Evolutionary conservation across 2,329 filamentous ascomycete species (phyloP), one percentile per base, ranked within the genome.

Genomic region (Cadophora sp.): DNA sequence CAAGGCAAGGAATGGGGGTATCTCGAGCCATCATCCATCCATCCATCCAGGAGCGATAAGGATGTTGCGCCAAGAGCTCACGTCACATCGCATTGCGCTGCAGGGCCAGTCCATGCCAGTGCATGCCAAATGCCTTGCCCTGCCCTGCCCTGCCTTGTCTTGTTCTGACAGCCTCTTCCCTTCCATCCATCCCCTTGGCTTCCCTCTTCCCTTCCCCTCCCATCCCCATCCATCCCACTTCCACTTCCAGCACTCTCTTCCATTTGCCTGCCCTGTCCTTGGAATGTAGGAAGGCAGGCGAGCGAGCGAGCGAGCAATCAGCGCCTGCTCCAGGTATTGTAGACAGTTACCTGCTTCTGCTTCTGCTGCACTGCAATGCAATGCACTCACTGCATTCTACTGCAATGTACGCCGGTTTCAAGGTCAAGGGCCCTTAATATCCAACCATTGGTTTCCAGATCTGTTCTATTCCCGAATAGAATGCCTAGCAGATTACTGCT

Each of bases 11-110:
- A 11, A 29, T 43, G 40, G 40, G 40, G 40, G 6, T 27, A 53
- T 53, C 24, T 53, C 50, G 24, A 53, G n/a, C 50, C 24, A 53
- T 53, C 24, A 53, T 53, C 50, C 50, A 53, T n/a, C n/a, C n/a
- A n/a, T n/a, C n/a, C n/a, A n/a, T n/a, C n/a, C n/a, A 26, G 22
- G 27, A 12, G 48, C 24, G 48, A 53, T 19, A 29, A 37, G 12
- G 9, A 27, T 55, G 16, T 6, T 4, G 14, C 7, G 27, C 51
- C 51, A 55, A 55, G 51, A 55, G 5, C 51, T 55, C 51, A 55
- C 51, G 51, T 55, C 51, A 55, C 51, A 31, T 55, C 51, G 51
- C 51, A 31, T 55, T 27, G 26, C 24, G 51, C 5, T 55, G 26
- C 26, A 55, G 51, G 51, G 26, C 51, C 7, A 16, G 5, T 53